Evolutionary conservation across 73 alveolate species (phyloP), one percentile per base, ranked within the genome.

Genomic region (Paramecium pentaurelia): DNA sequence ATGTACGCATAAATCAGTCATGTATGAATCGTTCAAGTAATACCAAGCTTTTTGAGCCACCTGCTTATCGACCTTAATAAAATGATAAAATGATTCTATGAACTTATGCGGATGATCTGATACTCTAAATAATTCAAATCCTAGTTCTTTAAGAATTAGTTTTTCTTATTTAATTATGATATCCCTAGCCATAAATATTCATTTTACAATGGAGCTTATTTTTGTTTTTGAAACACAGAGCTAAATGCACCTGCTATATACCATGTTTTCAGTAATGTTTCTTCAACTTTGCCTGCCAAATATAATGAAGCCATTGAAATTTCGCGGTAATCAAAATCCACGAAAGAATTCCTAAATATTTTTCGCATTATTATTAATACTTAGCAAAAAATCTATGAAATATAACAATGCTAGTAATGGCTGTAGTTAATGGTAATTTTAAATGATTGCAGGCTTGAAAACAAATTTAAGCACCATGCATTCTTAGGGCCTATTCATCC

Each of bases 1-100:
- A 27, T 49, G 71, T 27, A 80, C 75, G 32, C 91, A 80, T 45
- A 80, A 49, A 47, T 80, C 91, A 38, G 91, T 80, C 91, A 80
- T 80, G 58, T 80, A 80, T 32, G 91, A 80, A 42, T 80, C 91
- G 58, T 80, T 80, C 91, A 80, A 80, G 75, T 44, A 80, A 80
- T 40, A 80, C 91, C 91, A 80, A 25, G 91, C 91, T 12, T 49
- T 80, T 80, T 80, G 75, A 42, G 91, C 91, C 0, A 80, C 91
- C 51, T 80, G 58, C 71, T 42, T 49, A 80, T 80, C 75, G 75
- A 80, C 71, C 75, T 80, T 80, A 80, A 80, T 22, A 45, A 80
- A 80, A 80, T 80, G 91, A 80, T 45, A 80, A 80, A 80, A 80
- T 45, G 91, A 80, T 80, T 80, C 91, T 22, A 80, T 80, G 75